phyloP scores from a whole-genome alignment of 1,284 basidiomycete genomes.

The Phlebopus sp. region DNA sequence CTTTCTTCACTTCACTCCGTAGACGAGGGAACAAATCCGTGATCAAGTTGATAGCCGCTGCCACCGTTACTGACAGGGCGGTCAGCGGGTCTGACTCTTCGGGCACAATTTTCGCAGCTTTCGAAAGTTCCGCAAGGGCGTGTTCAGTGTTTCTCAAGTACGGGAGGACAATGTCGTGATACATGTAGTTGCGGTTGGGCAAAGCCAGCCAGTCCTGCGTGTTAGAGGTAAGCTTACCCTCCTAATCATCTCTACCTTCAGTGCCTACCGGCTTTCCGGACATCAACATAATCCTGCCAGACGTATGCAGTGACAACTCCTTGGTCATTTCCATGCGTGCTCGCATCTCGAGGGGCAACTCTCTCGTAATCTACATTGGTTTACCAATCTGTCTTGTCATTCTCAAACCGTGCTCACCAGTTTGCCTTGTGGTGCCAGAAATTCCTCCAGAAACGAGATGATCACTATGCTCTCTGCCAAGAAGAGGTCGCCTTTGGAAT shows the following conservation, averaged over 20 bases:
- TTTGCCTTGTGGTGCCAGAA: background rate
- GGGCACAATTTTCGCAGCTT: constrained; percentile 1
- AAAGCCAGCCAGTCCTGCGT: no score
- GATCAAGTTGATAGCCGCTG: constrained; percentile 6
- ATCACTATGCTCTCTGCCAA: constrained; percentile 7
- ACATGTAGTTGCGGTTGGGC: no score
- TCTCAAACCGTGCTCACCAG: background rate
- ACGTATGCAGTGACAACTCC: constrained; percentile 4
- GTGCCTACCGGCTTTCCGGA: background rate
- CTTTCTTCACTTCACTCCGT: background rate
- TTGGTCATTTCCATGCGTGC: constrained; percentile 2
- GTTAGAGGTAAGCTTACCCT: no score
- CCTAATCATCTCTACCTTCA: background rate
- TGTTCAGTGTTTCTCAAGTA: constrained; percentile 6
- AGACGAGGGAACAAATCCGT: constrained; percentile 5
- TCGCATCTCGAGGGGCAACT: constrained; percentile 9
- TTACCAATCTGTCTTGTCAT: background rate
- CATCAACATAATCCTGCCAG: constrained; percentile 2
- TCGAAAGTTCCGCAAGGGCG: constrained; percentile 2
- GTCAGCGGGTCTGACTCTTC: constrained; percentile 1
- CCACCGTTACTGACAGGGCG: constrained; percentile 3
- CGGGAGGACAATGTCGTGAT: background rate
- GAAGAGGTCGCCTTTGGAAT: constrained; percentile 3
- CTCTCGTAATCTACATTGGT: background rate
- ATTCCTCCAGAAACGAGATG: constrained; percentile 6